These are phyloP conservation scores for Citrullus amarus DNA, from an alignment of 306 rosid genomes.

Conservation along the genomic window DNA sequence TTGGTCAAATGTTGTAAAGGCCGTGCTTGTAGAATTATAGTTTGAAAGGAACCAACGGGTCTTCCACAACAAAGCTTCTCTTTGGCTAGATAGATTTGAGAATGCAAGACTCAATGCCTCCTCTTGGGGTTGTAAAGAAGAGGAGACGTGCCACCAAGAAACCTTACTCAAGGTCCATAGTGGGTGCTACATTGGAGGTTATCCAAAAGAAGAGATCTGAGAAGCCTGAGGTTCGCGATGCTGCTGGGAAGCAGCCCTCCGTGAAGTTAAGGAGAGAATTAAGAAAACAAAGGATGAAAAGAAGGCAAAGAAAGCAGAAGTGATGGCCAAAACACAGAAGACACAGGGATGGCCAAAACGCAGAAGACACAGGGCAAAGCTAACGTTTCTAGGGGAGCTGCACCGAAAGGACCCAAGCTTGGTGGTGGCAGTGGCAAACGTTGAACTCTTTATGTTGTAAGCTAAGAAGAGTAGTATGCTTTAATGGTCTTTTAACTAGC, in stretches of 20 bases:
- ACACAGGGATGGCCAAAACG: conserved; percentile 30
- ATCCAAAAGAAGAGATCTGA: conserved; percentile 38
- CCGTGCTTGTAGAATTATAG: too few relatives aligned
- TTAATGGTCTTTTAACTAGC: not conserved
- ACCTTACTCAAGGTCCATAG: conserved; percentile 46
- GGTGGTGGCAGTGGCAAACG: conserved; percentile 62
- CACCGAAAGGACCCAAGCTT: conserved; percentile 45
- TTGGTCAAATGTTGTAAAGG: too few relatives aligned
- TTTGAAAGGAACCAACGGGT: too few relatives aligned
- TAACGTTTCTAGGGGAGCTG: conserved; percentile 28
- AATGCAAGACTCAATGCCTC: too few relatives aligned
- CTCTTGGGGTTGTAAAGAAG: conserved; percentile 33
- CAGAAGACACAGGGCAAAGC: conserved; percentile 36
- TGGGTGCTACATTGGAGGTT: conserved; percentile 46
- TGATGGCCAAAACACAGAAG: conserved; percentile 36
- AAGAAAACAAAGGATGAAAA: conserved; percentile 63
- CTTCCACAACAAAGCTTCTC: too few relatives aligned
- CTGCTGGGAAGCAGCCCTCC: conserved; percentile 48
- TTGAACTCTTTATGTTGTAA: conserved; percentile 1
- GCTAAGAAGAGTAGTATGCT: not conserved
- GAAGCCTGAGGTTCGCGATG: conserved; percentile 40
- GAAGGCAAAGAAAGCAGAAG: conserved; percentile 61
- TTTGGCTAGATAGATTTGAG: too few relatives aligned
- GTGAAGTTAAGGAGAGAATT: conserved; percentile 58
- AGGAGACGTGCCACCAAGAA: conserved; percentile 36